Base-by-base conservation (phyloP, 2,329 filamentous ascomycete genomes). In the Aspergillus sp. region DNA sequence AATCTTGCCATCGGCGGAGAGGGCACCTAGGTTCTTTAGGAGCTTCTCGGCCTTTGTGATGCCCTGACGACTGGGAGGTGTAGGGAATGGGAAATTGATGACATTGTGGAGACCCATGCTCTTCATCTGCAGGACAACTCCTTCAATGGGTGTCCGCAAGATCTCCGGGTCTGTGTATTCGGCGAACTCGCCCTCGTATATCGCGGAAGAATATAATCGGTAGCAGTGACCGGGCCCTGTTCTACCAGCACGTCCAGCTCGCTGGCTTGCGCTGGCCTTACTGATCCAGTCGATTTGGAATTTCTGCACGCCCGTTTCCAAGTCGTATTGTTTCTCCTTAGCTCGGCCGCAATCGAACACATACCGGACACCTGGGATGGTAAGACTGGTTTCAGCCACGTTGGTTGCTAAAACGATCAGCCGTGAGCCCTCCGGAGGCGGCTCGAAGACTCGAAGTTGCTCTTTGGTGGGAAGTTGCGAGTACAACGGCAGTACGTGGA, bases 211-310 rank as follows among this genome's bases (percentile, higher is more conserved):
- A 75, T 96, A 99, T 4, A 99, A 77, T 56, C 92, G 82, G 77
- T 97, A 99, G 75, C 93, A 98, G 75, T 99, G 96, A 7, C 95
- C 95, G 1, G 95, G 93, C 0, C 92, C 93, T 4, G 93, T 99
- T 81, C 95, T 88, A 62, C 96, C 95, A 57, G 95, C 95, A 82
- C 95, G 91, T 77, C 95, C 95, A 58, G 91, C 87, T 72, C 95
- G 85, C 75, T 99, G 95, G 64, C 88, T 90, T 7, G 95, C 93
- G 72, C 91, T 96, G 27, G 95, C 95, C 77, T 99, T 98, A 78
- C 93, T 97, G 71, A 98, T 96, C 91, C 93, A 99, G 41, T 90
- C 89, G 53, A 99, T 86, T 67, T 96, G 90, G 71, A 96, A 99
- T 69, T 90, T 96, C 72, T 99, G 95, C 0, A 99, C 93, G 3